phyloP scores from a whole-genome alignment of 305 asterid genomes.

The Fraxinus angustifolia region DNA sequence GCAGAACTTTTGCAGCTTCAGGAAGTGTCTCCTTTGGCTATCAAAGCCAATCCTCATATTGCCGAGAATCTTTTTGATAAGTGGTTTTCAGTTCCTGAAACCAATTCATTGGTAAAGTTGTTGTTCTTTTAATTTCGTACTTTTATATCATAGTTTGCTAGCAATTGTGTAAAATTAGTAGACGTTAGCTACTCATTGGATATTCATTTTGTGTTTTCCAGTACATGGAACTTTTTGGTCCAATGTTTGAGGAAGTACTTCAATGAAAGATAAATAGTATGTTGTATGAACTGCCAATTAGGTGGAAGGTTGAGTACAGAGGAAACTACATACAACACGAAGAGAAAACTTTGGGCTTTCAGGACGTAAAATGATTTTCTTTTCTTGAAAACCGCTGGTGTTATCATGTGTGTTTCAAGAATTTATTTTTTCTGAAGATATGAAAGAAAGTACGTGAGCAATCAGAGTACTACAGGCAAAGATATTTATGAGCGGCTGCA shows the following conservation, averaged over 20 bases:
- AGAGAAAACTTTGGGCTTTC: not conserved
- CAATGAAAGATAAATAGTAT: not conserved
- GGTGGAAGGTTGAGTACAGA: not conserved
- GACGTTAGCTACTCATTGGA: not conserved
- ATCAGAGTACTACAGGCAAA: not conserved
- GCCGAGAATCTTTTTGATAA: slow-evolving; percentile 83
- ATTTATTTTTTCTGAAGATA: not conserved
- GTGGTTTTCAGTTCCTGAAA: slow-evolving; percentile 85
- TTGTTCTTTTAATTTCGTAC: not conserved
- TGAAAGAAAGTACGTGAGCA: not conserved
- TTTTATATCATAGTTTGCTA: not conserved
- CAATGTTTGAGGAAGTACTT: not conserved
- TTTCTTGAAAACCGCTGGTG: not conserved
- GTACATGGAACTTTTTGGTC: not conserved
- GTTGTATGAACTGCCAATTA: slow-evolving; percentile 5
- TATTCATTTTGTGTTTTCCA: too few relatives aligned
- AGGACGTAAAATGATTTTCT: not conserved
- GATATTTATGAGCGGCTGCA: not conserved
- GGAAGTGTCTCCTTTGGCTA: slow-evolving; percentile 82
- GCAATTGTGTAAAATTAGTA: not conserved
- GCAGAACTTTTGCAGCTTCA: slow-evolving; percentile 80
- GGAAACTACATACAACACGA: not conserved
- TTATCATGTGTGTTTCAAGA: not conserved
- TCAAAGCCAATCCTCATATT: slow-evolving; percentile 66
- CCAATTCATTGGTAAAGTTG: slow-evolving; percentile 58